Base-by-base conservation (phyloP, 371 early-diverging fungal genomes). In the Mucor velutinosus region DNA sequence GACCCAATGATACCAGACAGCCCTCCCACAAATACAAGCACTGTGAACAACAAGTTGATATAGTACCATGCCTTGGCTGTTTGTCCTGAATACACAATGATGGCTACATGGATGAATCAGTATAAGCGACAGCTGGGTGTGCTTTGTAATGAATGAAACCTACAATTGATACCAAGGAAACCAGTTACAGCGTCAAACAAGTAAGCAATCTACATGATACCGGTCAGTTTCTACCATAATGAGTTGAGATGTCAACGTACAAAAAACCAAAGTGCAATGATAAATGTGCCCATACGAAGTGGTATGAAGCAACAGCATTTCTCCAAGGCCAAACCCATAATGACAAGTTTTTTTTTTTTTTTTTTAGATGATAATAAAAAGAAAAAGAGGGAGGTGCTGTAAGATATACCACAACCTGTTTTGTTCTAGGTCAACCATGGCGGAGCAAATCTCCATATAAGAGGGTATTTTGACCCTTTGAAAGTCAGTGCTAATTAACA, bases 81-180 rank as follows among this genome's bases (percentile, higher is more conserved):
- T 55, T 83, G 83, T 49, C 83, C 77, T 33, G 83, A 80, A 65
- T 83, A 83, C 17, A 77, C 66, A 25, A 77, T 69, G 41, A 76
- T 75, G 23, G 81, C 83, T 83, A 69, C 17, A 67, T 10, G 58
- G 11, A 43, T 32, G 35, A 41, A 39, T 21, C 15, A 30, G 29
- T 11, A 4, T 29, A 15, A 41, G 12, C 45, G 3, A 45, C 7
- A 29, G 7, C 21, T 43, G 10, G 8, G 1, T 25, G 6, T 41
- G 8, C 21, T 12, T 27, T 39, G 10, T 17, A 23, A 15, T 23
- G 4, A 59, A 12, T 3, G n/a, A 39, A 37, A 23, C 64, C 37
- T 77, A 82, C 82, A 70, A 71, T 82, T 82, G 62, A 76, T 72
- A 17, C 80, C 83, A 19, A 83, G 57, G 35, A 83, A 83, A 14